Evolutionary conservation across 2,329 filamentous ascomycete species (phyloP), one percentile per base, ranked within the genome.

Genomic region (Sporothrix brunneoviolacea): DNA sequence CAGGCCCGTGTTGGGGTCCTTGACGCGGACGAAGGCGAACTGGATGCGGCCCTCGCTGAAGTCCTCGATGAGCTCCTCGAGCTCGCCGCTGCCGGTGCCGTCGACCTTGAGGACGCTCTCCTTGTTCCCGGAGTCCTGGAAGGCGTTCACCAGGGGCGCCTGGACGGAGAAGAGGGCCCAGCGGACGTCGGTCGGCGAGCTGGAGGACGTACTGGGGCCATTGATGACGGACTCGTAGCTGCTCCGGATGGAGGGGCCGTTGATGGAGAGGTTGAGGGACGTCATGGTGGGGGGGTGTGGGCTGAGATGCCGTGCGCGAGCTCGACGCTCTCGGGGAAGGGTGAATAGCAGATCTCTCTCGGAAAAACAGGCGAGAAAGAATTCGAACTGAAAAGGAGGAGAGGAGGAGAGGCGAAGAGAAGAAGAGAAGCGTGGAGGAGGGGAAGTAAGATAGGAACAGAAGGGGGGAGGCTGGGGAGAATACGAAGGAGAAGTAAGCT

Each of bases 41-140:
- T 98, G 93, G 59, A 98, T 86, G 61, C 90, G 86, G 49, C 93
- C 93, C 68, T 98, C 93, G 59, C 85, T 97, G 70, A 98, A 95
- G 57, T 98, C 93, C 59, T 98, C 93, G 60, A 95, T 80, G 53
- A 98, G 76, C 58, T 96, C 90, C 51, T 82, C 74, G 55, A 98
- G 75, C 69, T 98, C 91, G 56, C 93, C 93, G 71, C 48, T 87
- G 73, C 91, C 91, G 43, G 88, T 94, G 64, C 77, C 84, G 66
- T 97, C 90, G 46, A 98, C 91, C 70, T 96, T 97, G 59, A 98
- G 73, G 2, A 96, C 81, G 67, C 91, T 97, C 71, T 97, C 91
- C 72, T 96, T 97, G 58, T 82, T 76, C 35, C 80, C 84, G 51
- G 80, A 77, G 64, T 93, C 88, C 69, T 95, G 89, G 68, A 98